Conservation (phyloP, 179 eudicot species). For the Spergularia azorica region DNA sequence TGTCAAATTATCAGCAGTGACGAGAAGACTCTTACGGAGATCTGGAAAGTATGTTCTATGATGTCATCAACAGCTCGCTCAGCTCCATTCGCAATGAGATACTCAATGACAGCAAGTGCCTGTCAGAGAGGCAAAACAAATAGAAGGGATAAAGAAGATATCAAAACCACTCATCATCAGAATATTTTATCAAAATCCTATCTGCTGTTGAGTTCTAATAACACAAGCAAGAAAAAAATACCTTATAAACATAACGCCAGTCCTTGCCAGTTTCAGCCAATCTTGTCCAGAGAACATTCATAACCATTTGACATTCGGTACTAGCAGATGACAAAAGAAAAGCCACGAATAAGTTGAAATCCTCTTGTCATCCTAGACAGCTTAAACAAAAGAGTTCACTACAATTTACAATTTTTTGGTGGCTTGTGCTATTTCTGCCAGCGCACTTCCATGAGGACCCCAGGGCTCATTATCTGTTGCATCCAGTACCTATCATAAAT, state of each 20-base stretch:
- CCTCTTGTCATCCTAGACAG: slow-evolving; percentile 1
- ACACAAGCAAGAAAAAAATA: slow-evolving; percentile 21
- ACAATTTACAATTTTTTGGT: slow-evolving; percentile 80
- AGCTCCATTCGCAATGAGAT: slow-evolving; percentile 92
- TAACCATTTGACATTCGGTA: slow-evolving; percentile 95
- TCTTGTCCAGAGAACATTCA: slow-evolving; percentile 98
- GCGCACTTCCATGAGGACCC: slow-evolving; percentile 99
- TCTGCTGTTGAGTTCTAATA: slow-evolving; percentile 2
- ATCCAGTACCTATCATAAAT: slow-evolving; percentile 70
- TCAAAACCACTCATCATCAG: neutral
- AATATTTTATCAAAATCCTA: neutral
- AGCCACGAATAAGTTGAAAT: slow-evolving; percentile 10
- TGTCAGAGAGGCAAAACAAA: slow-evolving; percentile 30
- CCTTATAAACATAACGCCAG: slow-evolving; percentile 98
- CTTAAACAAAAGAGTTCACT: slow-evolving; percentile 17
- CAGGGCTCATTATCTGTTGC: slow-evolving; percentile 98
- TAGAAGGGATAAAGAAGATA: neutral
- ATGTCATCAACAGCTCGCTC: slow-evolving; percentile 99
- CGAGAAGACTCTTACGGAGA: slow-evolving; percentile 61
- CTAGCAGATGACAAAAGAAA: slow-evolving; percentile 39
- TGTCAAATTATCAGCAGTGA: neutral
- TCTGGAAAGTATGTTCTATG: slow-evolving; percentile 92
- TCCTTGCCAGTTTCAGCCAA: slow-evolving; percentile 88
- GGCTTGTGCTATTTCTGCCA: slow-evolving; percentile 94
- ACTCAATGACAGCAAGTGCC: slow-evolving; percentile 93